phyloP scores from a whole-genome alignment of 2,329 filamentous ascomycete species.

The Zalaria obscura region DNA sequence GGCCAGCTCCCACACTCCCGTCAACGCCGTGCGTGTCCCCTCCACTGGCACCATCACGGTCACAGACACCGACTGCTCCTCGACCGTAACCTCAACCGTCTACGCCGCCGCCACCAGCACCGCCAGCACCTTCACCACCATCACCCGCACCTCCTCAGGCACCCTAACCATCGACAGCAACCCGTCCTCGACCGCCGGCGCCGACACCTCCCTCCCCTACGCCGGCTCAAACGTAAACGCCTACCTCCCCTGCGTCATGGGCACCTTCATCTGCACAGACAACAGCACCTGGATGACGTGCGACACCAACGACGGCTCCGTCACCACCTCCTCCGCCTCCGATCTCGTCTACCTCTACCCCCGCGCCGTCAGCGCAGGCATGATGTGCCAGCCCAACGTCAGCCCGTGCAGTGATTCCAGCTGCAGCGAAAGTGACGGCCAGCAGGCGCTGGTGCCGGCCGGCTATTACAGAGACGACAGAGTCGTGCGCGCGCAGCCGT shows the following conservation, averaged over 20 bases:
- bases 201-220: constrained; percentile 8
- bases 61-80: constrained; percentile 4
- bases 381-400: constrained; percentile 20
- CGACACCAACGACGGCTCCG: constrained; percentile 13
- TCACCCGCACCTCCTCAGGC: constrained; percentile 5
- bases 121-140: not conserved
- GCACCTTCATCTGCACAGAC: constrained; percentile 25
- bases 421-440: constrained; percentile 6
- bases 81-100: constrained; percentile 2
- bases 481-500: constrained; percentile 14
- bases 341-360: constrained; percentile 14
- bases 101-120: constrained; percentile 6
- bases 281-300: constrained; percentile 21
- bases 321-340: constrained; percentile 10
- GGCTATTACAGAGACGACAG: constrained; percentile 19
- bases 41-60: constrained; percentile 11
- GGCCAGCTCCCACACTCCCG: not conserved
- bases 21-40: not conserved
- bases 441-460: constrained; percentile 12
- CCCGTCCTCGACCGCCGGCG: constrained; percentile 3
- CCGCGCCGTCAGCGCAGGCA: constrained; percentile 19
- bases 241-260: constrained; percentile 23
- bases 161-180: constrained; percentile 5
- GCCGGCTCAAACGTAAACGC: constrained; percentile 13
- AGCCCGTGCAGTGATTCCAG: constrained; percentile 7